Base-by-base conservation (phyloP, 495 filamentous ascomycete species). In the Talaromyces thailandensis region DNA sequence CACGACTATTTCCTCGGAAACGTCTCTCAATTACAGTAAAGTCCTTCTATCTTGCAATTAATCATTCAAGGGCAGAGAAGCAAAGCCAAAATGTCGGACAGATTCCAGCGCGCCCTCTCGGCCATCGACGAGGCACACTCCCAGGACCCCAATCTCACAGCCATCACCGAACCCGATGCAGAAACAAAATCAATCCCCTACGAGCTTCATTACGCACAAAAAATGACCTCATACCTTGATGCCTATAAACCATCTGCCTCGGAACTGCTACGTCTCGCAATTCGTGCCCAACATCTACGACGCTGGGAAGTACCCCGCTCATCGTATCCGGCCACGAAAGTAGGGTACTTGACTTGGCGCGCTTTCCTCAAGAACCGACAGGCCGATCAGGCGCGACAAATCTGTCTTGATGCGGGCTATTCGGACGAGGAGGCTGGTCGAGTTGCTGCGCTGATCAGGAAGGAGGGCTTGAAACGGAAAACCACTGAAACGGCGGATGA, bases 221-320 rank as follows among this genome's bases (percentile, higher is more conserved):
- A 89, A 74, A 91, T 92, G 88, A 89, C 86, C 56, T 69, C 69
- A 37, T 91, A 87, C 77, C 85, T 94, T 18, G 66, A 76, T 11
- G 69, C 73, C 3, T 79, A 82, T 61, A 63, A 71, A 31, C 82
- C 88, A 1, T 58, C 73, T 35, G 85, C 89, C 18, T 82, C 86
- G 3, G 84, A 86, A 14, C 68, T 79, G 52, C 79, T 94, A 43
- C 82, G 81, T 25, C 78, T 93, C 61, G 90, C 90, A 28, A 84
- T 91, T 62, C 86, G 88, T 62, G 90, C 90, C 23, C 90, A 94
- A 73, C 90, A 94, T 74, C 87, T 93, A 64, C 75, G 82, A 57
- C 87, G 90, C 67, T 94, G 89, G 89, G 88, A 93, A 73, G 81
- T 92, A 14, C 88, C 89, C 0, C 85, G 90, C 25, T 70, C 70